Base-by-base conservation (phyloP, 805 yeast genomes). In the Kodamaea kakaduensis region DNA sequence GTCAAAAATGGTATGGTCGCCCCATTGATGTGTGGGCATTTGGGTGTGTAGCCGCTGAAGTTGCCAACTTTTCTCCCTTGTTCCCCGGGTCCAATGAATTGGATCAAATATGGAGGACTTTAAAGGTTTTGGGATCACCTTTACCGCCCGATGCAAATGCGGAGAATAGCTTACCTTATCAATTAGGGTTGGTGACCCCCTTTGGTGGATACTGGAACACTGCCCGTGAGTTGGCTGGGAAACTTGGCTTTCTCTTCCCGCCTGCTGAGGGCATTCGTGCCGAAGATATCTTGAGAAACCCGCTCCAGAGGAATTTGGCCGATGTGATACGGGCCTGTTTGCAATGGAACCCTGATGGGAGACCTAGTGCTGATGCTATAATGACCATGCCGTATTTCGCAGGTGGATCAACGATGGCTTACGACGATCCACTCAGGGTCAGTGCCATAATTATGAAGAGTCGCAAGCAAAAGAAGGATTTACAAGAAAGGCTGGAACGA, bases 21-120 rank as follows among this genome's bases (percentile, higher is more conserved):
- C 87, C 93, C 2, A 73, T 82, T 23, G 95, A 84, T 61, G 73
- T 84, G 21, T 84, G 95, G 95, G 90, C 94, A 0, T 84, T 84
- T 65, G 95, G 88, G 2, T 73, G 80, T 28, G 86, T 84, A 24
- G 86, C 84, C 2, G 75, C 75, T 5, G 95, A 84, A 52, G 67
- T 78, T 28, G 83, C 85, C 15, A 78, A 78, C 28, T 77, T 84
- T 47, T 54, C 69, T 23, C 96, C 97, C 1, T 64, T 89, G 21
- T 85, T 90, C 51, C 94, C 96, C 0, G 97, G 97, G 0, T 53
- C 69, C 10, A 74, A 79, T 52, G 93, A 84, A 51, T 49, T 80
- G 32, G 95, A 89, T 51, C 97, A 89, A 63, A 70, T 81, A 9
- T 73, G 77, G 73, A 75, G 69, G 51, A 79, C 85, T 6, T 56